A percentile compares a stretch with the other conserved stretches of the same genome.
Evolutionary conservation across 1,284 basidiomycete genomes (phyloP).

Genomic region (Neolentinus lepideus): DNA sequence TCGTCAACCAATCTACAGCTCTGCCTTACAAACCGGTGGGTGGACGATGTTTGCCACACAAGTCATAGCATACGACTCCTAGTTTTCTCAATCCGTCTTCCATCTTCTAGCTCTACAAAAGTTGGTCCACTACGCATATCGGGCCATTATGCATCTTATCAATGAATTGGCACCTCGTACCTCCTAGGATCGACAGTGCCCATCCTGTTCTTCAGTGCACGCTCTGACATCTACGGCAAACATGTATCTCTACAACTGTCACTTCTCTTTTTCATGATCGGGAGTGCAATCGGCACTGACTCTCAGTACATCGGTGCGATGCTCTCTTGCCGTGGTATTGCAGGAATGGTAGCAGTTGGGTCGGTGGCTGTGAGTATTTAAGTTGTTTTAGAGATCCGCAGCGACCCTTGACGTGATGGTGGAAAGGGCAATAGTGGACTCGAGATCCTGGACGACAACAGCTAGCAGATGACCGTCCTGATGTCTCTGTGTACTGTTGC

Average conservation of each 20-base stretch:
- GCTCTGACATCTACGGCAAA: constrained; percentile 40
- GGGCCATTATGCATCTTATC: constrained; percentile 10
- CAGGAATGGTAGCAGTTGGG: constrained; percentile 42
- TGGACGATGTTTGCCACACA: not conserved
- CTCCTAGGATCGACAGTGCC: constrained; percentile 37
- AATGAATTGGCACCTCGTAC: constrained; percentile 35
- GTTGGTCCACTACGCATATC: constrained; percentile 16
- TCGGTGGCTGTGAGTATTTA: constrained; percentile 31
- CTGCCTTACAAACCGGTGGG: constrained; percentile 41
- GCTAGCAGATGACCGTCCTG: constrained; percentile 30
- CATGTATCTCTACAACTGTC: constrained; percentile 37
- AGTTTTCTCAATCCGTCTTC: constrained; percentile 34
- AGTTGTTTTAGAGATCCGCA: constrained; percentile 29
- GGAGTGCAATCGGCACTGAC: constrained; percentile 39
- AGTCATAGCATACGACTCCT: not conserved
- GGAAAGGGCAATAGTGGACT: constrained; percentile 40
- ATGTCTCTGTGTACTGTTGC: constrained; percentile 33
- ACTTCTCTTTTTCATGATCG: constrained; percentile 36
- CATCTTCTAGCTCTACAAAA: constrained; percentile 37
- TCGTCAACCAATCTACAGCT: constrained; percentile 44
- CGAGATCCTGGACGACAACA: constrained; percentile 34
- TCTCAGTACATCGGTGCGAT: constrained; percentile 32
- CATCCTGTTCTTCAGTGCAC: constrained; percentile 39
- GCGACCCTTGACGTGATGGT: no score
- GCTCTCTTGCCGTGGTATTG: constrained; percentile 35